A percentile compares a stretch with the other conserved stretches of the same genome.
Evolutionary conservation across 169 alveolate genomes (phyloP).

Genomic region (Cryptosporidium meleagridis): DNA sequence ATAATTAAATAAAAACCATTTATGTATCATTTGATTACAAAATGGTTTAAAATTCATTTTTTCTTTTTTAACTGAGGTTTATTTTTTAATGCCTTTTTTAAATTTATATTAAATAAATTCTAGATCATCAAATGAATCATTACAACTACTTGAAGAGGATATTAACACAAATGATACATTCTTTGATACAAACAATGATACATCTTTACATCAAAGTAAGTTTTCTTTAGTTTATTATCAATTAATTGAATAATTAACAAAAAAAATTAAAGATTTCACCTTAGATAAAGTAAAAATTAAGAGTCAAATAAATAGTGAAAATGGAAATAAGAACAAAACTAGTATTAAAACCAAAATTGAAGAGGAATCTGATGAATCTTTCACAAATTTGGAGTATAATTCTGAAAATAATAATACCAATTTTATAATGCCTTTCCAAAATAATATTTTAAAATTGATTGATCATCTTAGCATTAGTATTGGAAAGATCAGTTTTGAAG

Average conservation of each 20-base stretch:
- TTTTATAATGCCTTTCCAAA: background rate
- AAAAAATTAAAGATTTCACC: background rate
- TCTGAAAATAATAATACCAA: constrained; percentile 31
- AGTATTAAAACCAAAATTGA: background rate
- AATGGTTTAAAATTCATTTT: background rate
- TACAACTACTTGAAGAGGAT: background rate
- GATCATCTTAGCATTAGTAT: constrained; percentile 21
- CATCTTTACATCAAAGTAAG: constrained; percentile 14
- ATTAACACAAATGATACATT: constrained; percentile 12
- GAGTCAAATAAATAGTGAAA: background rate
- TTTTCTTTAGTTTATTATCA: background rate
- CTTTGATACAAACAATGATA: constrained; percentile 1
- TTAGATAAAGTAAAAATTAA: constrained; percentile 18
- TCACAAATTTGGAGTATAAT: background rate
- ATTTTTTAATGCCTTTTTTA: too few relatives aligned
- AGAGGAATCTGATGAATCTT: constrained; percentile 15
- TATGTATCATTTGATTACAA: too few relatives aligned
- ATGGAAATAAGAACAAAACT: background rate
- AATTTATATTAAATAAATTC: background rate
- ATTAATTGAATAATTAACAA: too few relatives aligned
- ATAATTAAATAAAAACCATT: background rate
- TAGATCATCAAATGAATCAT: constrained; percentile 12
- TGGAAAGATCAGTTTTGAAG: constrained; percentile 9
- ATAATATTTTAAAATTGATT: background rate
- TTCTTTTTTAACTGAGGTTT: background rate